Evolutionary conservation across 2,329 filamentous ascomycete species (phyloP).

Genomic region (Phialemoniopsis sp.): DNA sequence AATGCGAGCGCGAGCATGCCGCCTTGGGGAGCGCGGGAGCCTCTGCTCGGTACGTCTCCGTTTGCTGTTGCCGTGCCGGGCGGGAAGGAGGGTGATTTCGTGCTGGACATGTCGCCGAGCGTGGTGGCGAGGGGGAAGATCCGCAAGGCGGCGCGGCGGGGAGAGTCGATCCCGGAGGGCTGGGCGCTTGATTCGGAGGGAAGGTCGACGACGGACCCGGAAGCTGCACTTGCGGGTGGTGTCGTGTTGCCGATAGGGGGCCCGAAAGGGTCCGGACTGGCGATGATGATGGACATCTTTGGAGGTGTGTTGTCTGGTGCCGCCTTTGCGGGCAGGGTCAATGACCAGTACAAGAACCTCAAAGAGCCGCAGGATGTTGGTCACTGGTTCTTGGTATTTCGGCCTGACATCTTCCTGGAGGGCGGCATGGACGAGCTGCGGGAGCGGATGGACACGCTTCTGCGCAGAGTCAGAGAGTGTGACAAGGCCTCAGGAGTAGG

Average conservation of each 20-base stretch:
- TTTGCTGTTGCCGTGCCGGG: conserved; percentile 53
- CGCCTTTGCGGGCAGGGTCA: conserved; percentile 54
- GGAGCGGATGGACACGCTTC: conserved; percentile 21
- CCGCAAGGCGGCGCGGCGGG: conserved; percentile 14
- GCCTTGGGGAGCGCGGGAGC: conserved; percentile 22
- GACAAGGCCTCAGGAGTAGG: conserved; percentile 10
- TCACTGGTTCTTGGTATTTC: conserved; percentile 50
- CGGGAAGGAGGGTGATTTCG: conserved; percentile 36
- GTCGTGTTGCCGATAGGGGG: conserved; percentile 46
- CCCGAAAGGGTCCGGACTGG: conserved; percentile 54
- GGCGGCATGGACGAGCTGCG: conserved; percentile 41
- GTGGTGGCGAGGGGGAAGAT: conserved; percentile 19
- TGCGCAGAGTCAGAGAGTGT: conserved; percentile 7
- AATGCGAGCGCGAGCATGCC: conserved; percentile 25
- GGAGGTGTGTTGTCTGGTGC: conserved; percentile 53
- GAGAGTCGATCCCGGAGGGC: conserved; percentile 16
- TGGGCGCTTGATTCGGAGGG: conserved; percentile 16
- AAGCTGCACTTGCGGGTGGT: conserved; percentile 12
- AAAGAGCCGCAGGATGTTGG: conserved; percentile 47
- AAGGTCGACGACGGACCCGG: conserved; percentile 12
- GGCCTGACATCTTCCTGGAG: conserved; percentile 48
- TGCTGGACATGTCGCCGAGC: conserved; percentile 17
- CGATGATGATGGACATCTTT: conserved; percentile 63
- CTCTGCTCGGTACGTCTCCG: conserved; percentile 22
- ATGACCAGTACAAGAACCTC: conserved; percentile 48